Evolutionary conservation across 768 basidiomycete genomes (phyloP).

Genomic region (Boletus sensibilis): DNA sequence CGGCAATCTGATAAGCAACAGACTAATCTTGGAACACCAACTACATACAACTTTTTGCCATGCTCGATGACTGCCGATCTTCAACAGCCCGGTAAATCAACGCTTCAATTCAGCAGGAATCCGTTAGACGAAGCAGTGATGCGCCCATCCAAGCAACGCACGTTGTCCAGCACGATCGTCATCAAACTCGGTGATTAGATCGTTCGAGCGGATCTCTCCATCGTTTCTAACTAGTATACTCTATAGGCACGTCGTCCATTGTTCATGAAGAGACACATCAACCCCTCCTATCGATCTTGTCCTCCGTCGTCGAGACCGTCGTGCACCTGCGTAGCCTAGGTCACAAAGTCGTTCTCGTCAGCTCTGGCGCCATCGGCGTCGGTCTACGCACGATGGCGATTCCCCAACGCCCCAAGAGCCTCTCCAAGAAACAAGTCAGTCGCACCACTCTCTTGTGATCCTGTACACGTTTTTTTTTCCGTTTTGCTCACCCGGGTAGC

Average conservation of each 20-base stretch:
- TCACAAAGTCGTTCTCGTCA: slow-evolving; percentile 93
- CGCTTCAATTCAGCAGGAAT: background rate
- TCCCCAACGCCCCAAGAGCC: slow-evolving; percentile 71
- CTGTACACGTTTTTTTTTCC: background rate
- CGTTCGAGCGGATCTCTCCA: background rate
- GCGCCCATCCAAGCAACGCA: slow-evolving; percentile 25
- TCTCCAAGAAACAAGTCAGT: slow-evolving; percentile 89
- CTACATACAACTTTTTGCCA: background rate
- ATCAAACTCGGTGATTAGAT: slow-evolving; percentile 74
- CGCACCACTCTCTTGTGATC: background rate
- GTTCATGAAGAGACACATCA: slow-evolving; percentile 93
- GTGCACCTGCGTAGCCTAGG: slow-evolving; percentile 72
- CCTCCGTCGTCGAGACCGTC: slow-evolving; percentile 90
- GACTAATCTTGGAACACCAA: background rate
- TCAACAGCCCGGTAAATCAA: slow-evolving; percentile 11
- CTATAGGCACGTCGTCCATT: slow-evolving; percentile 86
- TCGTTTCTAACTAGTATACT: slow-evolving; percentile 9
- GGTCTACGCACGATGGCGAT: slow-evolving; percentile 91
- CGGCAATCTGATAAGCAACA: background rate
- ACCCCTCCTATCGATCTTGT: slow-evolving; percentile 87
- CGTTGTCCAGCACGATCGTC: slow-evolving; percentile 63
- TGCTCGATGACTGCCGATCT: slow-evolving; percentile 11
- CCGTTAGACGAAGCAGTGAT: slow-evolving; percentile 10
- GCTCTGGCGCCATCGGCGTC: slow-evolving; percentile 96
- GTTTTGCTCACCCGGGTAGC: slow-evolving; percentile 22